phyloP scores from a whole-genome alignment of 768 basidiomycete species.

The Astraeus odoratus region DNA sequence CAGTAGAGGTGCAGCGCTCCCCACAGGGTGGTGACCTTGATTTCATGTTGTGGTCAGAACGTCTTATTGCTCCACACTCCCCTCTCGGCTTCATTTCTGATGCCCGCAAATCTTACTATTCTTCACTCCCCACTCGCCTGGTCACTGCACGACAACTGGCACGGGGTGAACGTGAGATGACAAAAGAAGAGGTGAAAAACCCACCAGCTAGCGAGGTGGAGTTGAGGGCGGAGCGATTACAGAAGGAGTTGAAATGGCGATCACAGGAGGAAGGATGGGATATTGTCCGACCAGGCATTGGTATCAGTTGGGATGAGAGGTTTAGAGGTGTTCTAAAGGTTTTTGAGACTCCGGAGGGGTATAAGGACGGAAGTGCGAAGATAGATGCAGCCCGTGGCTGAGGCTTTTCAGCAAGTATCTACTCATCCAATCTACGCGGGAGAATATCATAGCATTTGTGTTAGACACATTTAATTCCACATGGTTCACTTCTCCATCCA shows the following conservation, averaged over 20 bases:
- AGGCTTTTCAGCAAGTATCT: background rate
- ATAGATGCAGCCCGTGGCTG: background rate
- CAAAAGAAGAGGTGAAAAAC: slow-evolving; percentile 70
- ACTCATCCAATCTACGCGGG: no score
- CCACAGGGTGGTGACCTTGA: slow-evolving; percentile 54
- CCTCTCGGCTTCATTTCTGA: slow-evolving; percentile 56
- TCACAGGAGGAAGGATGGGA: slow-evolving; percentile 75
- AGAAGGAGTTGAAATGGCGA: slow-evolving; percentile 86
- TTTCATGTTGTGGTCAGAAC: slow-evolving; percentile 64
- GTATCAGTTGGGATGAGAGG: slow-evolving; percentile 72
- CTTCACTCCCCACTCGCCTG: slow-evolving; percentile 58
- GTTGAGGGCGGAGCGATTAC: slow-evolving; percentile 77
- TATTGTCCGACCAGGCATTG: slow-evolving; percentile 56
- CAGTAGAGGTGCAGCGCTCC: slow-evolving; percentile 1
- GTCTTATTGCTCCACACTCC: slow-evolving; percentile 60
- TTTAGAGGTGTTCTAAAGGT: slow-evolving; percentile 56
- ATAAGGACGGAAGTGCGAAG: background rate
- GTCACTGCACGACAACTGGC: slow-evolving; percentile 69
- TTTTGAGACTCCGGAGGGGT: slow-evolving; percentile 40
- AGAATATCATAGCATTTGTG: no score
- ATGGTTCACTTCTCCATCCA: no score
- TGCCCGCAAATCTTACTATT: slow-evolving; percentile 72
- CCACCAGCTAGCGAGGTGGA: slow-evolving; percentile 88
- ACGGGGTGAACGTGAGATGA: slow-evolving; percentile 71
- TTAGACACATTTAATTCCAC: no score